Base-by-base conservation (phyloP, 495 filamentous ascomycete genomes). In the Bryoglossum gracile region DNA sequence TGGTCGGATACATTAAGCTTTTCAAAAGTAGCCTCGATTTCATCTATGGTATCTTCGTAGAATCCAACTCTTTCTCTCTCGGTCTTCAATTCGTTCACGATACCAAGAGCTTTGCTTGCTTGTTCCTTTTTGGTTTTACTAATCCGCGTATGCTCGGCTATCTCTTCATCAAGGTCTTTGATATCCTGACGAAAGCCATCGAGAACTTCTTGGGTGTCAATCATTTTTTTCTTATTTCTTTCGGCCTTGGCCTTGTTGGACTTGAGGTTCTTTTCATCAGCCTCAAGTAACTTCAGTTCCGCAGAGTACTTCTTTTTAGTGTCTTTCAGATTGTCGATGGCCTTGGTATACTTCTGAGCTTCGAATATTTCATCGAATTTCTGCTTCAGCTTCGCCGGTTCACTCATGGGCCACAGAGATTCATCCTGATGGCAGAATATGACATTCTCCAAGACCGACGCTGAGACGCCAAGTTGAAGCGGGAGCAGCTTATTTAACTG, bases 361-460 rank as follows among this genome's bases (percentile, higher is more conserved):
- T 97, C 94, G 58, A 98, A 98, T 18, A 98, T 97, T 58, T 95
- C 89, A 60, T 98, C 92, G 46, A 98, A 98, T 30, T 77, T 81
- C 67, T 92, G 91, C 67, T 98, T 98, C 19, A 98, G 70, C 3
- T 76, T 76, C 0, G 71, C 63, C 0, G 91, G 88, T 59, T 94
- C 88, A 57, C 89, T 95, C 85, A 98, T 89, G 10, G 92, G 92
- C 92, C 92, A 98, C 37, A 97, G 63, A 46, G 91, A 95, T 50
- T 98, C 92, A 54, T 98, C 92, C 57, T 98, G 92, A 63, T 98
- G 92, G 62, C 92, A 98, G 67, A 98, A 98, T 55, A 98, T 96
- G 60, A 98, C 92, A 38, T 78, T 83, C 37, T 97, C 89, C 25
- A 98, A 75, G 11, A 98, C 78, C 8, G 92, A 89, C 48, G 83